Evolutionary conservation across 2,329 filamentous ascomycete genomes (phyloP), one percentile per base, ranked within the genome.

Genomic region (Pseudohalonectria lignicola): DNA sequence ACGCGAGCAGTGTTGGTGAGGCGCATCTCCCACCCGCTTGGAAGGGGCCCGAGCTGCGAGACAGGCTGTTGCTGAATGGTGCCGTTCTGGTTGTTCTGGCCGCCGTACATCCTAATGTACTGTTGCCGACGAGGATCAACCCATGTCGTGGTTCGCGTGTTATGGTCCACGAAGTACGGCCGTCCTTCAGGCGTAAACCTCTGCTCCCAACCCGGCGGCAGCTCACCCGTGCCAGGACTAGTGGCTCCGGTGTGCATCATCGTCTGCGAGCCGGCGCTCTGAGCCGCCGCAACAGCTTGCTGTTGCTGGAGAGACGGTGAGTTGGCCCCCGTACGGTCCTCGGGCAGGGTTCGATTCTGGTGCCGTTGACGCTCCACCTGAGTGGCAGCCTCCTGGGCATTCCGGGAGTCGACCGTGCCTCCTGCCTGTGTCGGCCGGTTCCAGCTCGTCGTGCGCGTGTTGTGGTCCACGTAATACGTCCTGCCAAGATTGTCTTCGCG

Each of bases 1-100:
- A 98, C 92, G 42, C 92, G 76, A 20, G 92, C 92, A 12, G 92
- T 98, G 61, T 98, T 96, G 38, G 92, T 98, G 37, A 98, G 78
- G 43, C 92, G 86, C 92, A 98, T 98, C 69, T 98, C 92, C 92
- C 92, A 98, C 3, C 92, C 92, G 53, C 92, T 96, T 3, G 92
- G 92, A 34, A 98, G 63, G 19, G 92, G 92, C 4, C 92, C 92
- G 33, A 98, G 74, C 58, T 98, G 92, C 2, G 92, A 96, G 2
- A 98, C 92, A 1, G 92, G 90, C 62, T 98, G 92, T 56, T 95
- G 90, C 60, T 96, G 90, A 47, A 96, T 94, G 38, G 80, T 83
- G 34, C 86, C 88, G 50, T 81, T 87, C 49, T 79, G 76, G 44
- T 82, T 84, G 60, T 86, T 92, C 51, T 90, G 85, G 2, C 88